Evolutionary conservation across 306 rosid genomes (phyloP), one percentile per base, ranked within the genome.

Genomic region (Gleditsia sinensis): DNA sequence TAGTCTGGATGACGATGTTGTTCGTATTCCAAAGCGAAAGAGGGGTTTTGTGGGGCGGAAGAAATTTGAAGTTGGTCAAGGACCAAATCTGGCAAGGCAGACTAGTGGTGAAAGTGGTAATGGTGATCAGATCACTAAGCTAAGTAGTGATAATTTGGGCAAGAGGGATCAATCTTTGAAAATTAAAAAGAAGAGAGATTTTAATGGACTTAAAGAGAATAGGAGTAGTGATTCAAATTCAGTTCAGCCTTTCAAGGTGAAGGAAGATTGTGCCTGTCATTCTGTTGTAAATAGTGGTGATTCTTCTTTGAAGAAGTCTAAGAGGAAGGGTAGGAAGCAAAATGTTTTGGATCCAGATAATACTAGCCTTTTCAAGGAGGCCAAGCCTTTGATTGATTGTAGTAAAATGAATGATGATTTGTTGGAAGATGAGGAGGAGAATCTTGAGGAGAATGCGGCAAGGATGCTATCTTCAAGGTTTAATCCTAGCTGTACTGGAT

Each of bases 371-470:
- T 77, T 30, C 30, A 81, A 76, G 56, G 83, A 88, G 76, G 88
- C 54, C n/a, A 75, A 67, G 46, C 79, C 77, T 62, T 59, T 81
- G 72, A 48, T 80, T 32, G 75, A 72, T 75, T 36, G 42, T 71
- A 30, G 64, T 17, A 83, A 80, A 76, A 48, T 50, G 34, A 61
- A 77, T 68, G 75, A 80, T 69, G 71, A 78, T 70, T 42, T 56
- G 24, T 83, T 25, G 11, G 93, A 84, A 75, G 91, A 86, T 1
- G 89, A 91, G 23, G 93, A 88, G 80, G 90, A 88, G 84, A 91
- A 91, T 83, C 94, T 91, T 46, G 97, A 91, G 81, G 94, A 91
- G 81, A 91, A 91, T 78, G 96, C 96, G 46, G 94, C 94, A 7
- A 88, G 76, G 86, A 91, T 91, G 97, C 86, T 91, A 51, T 91